Conservation (phyloP, 768 basidiomycete genomes). For the Pisolithus microcarpus region DNA sequence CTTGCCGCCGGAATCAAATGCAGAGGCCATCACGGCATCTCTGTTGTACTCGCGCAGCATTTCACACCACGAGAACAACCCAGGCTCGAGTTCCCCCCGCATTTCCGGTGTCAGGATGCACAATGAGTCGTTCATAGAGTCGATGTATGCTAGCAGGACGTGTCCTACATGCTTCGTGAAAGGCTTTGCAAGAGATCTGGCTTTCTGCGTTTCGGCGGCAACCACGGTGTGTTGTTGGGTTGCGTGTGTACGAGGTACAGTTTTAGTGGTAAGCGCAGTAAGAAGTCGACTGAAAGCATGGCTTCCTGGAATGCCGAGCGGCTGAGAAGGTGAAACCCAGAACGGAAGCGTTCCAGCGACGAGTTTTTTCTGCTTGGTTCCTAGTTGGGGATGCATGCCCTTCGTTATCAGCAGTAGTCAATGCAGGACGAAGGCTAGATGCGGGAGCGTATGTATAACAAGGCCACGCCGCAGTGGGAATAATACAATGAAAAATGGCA, state of each 20-base stretch:
- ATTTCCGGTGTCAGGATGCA: conserved; percentile 51
- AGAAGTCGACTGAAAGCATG: conserved; percentile 65
- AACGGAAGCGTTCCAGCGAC: conserved; percentile 58
- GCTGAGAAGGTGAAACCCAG: conserved; percentile 49
- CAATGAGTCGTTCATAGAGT: conserved; percentile 67
- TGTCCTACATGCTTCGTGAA: conserved; percentile 83
- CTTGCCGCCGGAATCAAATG: conserved; percentile 66
- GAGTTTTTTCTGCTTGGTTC: conserved; percentile 53
- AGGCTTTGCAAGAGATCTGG: conserved; percentile 70
- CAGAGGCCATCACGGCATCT: conserved; percentile 75
- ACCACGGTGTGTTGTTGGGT: conserved; percentile 6
- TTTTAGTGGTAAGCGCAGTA: conserved; percentile 63
- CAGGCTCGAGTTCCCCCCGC: conserved; percentile 67
- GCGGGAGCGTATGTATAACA: too few species aligned
- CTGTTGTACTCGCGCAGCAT: conserved; percentile 76
- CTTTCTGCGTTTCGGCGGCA: conserved; percentile 41
- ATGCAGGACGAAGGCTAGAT: too few species aligned
- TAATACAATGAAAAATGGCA: too few species aligned
- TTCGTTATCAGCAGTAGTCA: too few species aligned
- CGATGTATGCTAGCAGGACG: conserved; percentile 72
- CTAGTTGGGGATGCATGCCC: too few species aligned
- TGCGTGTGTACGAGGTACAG: conserved; percentile 44
- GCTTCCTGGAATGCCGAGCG: conserved; percentile 55
- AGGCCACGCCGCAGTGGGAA: too few species aligned
- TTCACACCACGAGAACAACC: conserved; percentile 77